A percentile compares a stretch with the other conserved stretches of the same genome.
Evolutionary conservation across 257 asterid species (phyloP).

Genomic region (Anisodus tanguticus): DNA sequence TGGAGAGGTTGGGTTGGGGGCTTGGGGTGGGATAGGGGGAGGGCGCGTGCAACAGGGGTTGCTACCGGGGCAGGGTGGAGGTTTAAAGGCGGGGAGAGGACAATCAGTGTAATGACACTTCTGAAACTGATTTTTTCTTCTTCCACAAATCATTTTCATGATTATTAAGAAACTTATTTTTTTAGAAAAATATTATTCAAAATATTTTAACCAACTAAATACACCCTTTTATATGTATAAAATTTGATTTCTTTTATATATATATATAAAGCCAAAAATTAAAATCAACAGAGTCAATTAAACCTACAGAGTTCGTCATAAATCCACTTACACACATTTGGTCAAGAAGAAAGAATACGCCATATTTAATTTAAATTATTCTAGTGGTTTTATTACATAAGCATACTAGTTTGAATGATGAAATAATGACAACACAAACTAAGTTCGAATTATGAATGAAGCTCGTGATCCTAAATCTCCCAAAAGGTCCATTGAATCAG

Average conservation of each 20-base stretch:
- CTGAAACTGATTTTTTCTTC: neutral
- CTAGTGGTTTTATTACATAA: neutral
- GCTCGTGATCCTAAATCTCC: constrained; percentile 13
- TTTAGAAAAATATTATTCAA: neutral
- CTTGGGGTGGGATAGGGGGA: no score
- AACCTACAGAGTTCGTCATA: no score
- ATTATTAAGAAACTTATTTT: neutral
- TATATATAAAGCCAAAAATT: no score
- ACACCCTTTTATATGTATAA: neutral
- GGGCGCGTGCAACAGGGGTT: neutral
- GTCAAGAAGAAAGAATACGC: neutral
- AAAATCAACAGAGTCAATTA: no score
- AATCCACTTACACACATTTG: neutral
- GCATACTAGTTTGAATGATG: neutral
- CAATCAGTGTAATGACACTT: neutral
- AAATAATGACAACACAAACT: neutral
- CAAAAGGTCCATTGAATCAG: no score
- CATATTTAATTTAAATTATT: neutral
- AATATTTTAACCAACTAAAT: neutral
- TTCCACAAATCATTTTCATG: neutral
- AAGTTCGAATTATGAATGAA: neutral
- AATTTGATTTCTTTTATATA: no score
- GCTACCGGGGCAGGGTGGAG: neutral
- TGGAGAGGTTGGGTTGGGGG: no score
- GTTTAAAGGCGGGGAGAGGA: neutral